Base-by-base conservation (phyloP, 1,284 basidiomycete genomes). In the Thelephora terrestris region DNA sequence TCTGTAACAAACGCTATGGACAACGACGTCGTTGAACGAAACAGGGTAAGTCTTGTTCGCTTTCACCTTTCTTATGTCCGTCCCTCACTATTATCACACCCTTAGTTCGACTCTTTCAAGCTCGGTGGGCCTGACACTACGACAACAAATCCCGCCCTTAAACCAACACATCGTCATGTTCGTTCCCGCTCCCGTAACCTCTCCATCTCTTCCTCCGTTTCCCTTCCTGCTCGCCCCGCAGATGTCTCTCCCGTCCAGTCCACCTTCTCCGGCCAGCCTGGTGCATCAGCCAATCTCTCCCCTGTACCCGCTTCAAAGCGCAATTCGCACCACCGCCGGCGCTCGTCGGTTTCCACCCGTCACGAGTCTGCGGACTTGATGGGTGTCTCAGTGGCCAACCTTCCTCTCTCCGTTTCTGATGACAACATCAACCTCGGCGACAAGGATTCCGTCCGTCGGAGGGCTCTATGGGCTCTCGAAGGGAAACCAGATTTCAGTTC, bases 321-420 rank as follows among this genome's bases (percentile, higher is more conserved):
- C 47, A 76, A 74, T 55, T 89, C 85, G 0, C 85, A 89, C 57
- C 86, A 90, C 57, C 76, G 77, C 25, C 81, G 86, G 45, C 76
- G 79, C 40, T 90, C 87, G 2, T 89, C 86, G n/a, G 84, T 90
- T 23, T 89, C 86, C 3, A 90, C 87, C 32, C 80, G 86, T 52
- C 76, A 72, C 52, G 86, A 90, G 64, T 89, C 85, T 12, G 85
- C 84, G 6, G 86, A 90, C 56, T 70, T 90, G 59, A 90, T 90
- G 86, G 86, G 86, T 39, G 73, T 86, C 12, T 65, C 81, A 27
- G 65, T 86, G 38, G 78, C 81, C 10, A 75, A 80, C 50, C 69
- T 83, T 18, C 74, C 79, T 1, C 54, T 69, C 5, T 73, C 75
- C 0, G 64, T 68, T 43, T 73, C 75, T 0, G 79, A 84, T 16